These are phyloP conservation scores for Epithele typhae DNA, from an alignment of 768 basidiomycete species.

Conservation along the genomic window DNA sequence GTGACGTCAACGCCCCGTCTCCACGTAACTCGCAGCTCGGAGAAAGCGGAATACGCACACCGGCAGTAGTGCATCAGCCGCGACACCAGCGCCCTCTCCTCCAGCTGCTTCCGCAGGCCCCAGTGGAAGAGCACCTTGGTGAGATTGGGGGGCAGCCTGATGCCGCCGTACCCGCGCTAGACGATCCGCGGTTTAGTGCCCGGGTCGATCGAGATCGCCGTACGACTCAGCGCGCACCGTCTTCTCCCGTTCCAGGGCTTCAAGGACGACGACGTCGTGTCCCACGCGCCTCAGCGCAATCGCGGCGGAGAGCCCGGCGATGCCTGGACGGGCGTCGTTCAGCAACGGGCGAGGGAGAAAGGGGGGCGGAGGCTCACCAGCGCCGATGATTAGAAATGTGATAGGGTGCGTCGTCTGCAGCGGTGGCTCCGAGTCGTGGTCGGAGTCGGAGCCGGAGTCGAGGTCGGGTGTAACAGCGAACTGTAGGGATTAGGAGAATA, in stretches of 20 bases:
- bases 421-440: too few species aligned
- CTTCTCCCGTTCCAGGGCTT: not conserved
- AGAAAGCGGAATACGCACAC: too few species aligned
- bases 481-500: too few species aligned
- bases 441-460: too few species aligned
- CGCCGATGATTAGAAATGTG: not conserved
- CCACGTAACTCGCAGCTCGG: too few species aligned
- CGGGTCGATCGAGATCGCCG: not conserved
- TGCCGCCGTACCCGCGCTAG: constrained; percentile 21
- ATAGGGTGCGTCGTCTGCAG: not conserved
- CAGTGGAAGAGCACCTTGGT: constrained; percentile 33
- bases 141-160: constrained; percentile 34
- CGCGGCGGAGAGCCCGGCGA: not conserved
- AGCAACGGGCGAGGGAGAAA: not conserved
- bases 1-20: too few species aligned
- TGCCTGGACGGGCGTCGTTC: too few species aligned
- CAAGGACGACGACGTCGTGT: not conserved
- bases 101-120: constrained; percentile 28
- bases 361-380: not conserved
- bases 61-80: constrained; percentile 9
- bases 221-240: not conserved
- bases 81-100: constrained; percentile 18
- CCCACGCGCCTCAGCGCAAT: not conserved
- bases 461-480: too few species aligned
- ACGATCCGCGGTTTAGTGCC: not conserved